Percentiles rank a stretch among this genome's conserved stretches.
Evolutionary conservation across 192 early-diverging fungal genomes (phyloP).

Genomic region (Backusella westeae): DNA sequence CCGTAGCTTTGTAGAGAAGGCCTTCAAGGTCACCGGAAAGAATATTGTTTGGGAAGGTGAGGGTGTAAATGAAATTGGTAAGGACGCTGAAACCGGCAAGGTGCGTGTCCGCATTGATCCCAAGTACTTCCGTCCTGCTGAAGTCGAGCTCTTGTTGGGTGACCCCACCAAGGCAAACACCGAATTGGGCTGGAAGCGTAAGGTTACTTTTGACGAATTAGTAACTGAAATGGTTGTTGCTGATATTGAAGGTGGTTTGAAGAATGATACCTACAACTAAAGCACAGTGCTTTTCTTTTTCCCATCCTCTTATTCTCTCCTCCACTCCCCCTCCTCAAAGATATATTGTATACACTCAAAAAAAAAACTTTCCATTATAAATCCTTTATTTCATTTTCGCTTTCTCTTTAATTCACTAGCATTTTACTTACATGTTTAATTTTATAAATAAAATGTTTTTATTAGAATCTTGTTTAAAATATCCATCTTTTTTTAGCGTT

Average conservation of each 20-base stretch:
- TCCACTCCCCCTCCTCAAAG: not conserved
- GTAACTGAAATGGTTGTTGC: constrained; percentile 66
- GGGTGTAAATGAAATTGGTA: constrained; percentile 59
- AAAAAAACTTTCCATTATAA: constrained; percentile 3
- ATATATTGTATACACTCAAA: not conserved
- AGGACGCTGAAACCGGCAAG: constrained; percentile 49
- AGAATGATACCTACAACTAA: constrained; percentile 9
- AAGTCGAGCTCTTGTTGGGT: constrained; percentile 74
- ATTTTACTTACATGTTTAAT: constrained; percentile 2
- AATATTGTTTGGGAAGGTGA: constrained; percentile 68
- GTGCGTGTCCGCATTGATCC: constrained; percentile 66
- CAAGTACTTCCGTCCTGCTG: constrained; percentile 77
- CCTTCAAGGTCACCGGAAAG: constrained; percentile 59
- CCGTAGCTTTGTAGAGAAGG: constrained; percentile 76
- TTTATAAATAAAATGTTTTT: constrained; percentile 7
- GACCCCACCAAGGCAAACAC: constrained; percentile 70
- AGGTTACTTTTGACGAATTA: constrained; percentile 67
- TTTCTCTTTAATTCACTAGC: not conserved
- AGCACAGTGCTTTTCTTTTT: not conserved
- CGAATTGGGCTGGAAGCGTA: constrained; percentile 63
- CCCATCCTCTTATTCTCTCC: not conserved
- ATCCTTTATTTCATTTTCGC: not conserved
- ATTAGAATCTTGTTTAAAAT: constrained; percentile 4
- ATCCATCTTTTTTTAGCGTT: not conserved
- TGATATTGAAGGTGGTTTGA: constrained; percentile 47